Conservation (phyloP, 139 green algal genomes). For the Chlorella sp. region DNA sequence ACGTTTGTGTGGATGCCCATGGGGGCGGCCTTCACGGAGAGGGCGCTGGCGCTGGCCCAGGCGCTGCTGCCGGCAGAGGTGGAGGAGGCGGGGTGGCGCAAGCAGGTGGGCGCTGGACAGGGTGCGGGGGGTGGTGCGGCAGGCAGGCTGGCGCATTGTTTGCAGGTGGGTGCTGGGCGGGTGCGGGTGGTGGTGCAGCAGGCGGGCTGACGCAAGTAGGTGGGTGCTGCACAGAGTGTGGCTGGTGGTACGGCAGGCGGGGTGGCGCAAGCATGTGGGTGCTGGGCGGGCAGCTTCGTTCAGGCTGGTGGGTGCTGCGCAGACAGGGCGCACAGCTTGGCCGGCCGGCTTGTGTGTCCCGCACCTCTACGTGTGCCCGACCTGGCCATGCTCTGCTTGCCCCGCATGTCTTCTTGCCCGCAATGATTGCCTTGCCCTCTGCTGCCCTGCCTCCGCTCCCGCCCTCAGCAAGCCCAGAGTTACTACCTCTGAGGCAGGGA, state of each 20-base stretch:
- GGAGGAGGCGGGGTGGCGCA: slow-evolving; percentile 11
- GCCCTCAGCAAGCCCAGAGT: too few relatives aligned
- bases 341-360: too few relatives aligned
- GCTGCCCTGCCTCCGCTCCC: too few relatives aligned
- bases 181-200: not conserved
- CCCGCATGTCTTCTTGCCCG: too few relatives aligned
- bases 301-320: slow-evolving; percentile 9
- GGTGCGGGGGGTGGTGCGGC: too few relatives aligned
- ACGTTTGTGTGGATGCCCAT: slow-evolving; percentile 22
- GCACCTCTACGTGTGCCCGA: too few relatives aligned
- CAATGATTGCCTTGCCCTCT: too few relatives aligned
- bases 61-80: slow-evolving; percentile 3
- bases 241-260: not conserved
- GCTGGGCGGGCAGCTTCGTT: not conserved
- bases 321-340: too few relatives aligned
- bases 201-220: too few relatives aligned
- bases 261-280: not conserved
- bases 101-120: not conserved
- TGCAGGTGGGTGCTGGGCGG: not conserved
- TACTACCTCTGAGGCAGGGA: too few relatives aligned
- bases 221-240: not conserved
- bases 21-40: not conserved
- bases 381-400: too few relatives aligned
- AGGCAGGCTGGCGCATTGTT: too few relatives aligned
- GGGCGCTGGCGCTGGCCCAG: not conserved